These are phyloP conservation scores for Paracamarosporium sp. DNA, from an alignment of 2,329 filamentous ascomycete genomes.

Conservation along the genomic window DNA sequence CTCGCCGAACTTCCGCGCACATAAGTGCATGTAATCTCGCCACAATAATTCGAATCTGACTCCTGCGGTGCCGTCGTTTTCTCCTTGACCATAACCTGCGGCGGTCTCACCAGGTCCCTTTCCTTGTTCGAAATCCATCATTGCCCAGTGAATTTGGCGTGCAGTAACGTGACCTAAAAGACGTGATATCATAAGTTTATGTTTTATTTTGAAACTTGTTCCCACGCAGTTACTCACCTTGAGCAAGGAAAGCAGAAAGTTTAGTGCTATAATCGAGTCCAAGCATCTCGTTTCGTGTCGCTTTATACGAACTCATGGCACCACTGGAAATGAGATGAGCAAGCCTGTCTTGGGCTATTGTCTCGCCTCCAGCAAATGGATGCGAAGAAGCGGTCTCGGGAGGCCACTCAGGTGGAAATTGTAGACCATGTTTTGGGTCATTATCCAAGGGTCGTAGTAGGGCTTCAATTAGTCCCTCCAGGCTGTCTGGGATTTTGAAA, in stretches of 20 bases:
- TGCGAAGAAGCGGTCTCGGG: conserved; percentile 64
- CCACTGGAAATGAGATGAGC: conserved; percentile 67
- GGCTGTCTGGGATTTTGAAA: conserved; percentile 66
- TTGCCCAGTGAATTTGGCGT: conserved; percentile 73
- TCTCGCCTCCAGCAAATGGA: conserved; percentile 73
- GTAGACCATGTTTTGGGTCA: conserved; percentile 52
- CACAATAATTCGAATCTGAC: conserved; percentile 76
- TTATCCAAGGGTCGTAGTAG: conserved; percentile 65
- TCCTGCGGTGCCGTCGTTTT: conserved; percentile 73
- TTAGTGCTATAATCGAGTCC: conserved; percentile 78
- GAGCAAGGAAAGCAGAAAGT: conserved; percentile 73
- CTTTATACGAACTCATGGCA: conserved; percentile 69
- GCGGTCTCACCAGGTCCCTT: conserved; percentile 32
- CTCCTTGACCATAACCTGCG: conserved; percentile 69
- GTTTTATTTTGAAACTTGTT: not conserved
- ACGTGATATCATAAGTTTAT: not conserved
- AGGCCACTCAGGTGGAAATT: conserved; percentile 61
- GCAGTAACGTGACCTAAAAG: conserved; percentile 68
- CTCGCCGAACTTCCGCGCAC: conserved; percentile 71
- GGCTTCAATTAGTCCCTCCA: conserved; percentile 60
- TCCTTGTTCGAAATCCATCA: conserved; percentile 74
- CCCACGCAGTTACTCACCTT: conserved; percentile 48
- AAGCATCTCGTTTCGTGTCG: conserved; percentile 73
- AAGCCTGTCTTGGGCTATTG: conserved; percentile 64
- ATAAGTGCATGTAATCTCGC: conserved; percentile 83